These are phyloP conservation scores for Reticulascus tulasneorum DNA, from an alignment of 2,329 filamentous ascomycete genomes.

Conservation along the genomic window DNA sequence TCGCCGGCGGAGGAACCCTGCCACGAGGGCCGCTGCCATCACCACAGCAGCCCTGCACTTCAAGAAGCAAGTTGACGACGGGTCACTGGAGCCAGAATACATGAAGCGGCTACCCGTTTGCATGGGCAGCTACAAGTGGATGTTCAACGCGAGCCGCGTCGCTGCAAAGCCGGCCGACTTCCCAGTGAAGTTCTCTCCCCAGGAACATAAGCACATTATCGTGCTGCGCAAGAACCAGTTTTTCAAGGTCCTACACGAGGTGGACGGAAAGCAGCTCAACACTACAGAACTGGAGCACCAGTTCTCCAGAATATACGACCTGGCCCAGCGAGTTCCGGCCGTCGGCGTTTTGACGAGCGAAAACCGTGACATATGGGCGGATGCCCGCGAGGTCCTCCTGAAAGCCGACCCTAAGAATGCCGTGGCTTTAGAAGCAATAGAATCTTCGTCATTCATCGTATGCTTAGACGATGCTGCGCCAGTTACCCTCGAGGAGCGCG, in stretches of 20 bases:
- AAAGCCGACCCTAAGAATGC: conserved; percentile 76
- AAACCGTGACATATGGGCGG: conserved; percentile 90
- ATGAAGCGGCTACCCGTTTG: conserved; percentile 97
- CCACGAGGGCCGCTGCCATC: conserved; percentile 89
- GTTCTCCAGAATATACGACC: conserved; percentile 79
- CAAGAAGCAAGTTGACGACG: conserved; percentile 83
- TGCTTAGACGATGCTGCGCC: conserved; percentile 90
- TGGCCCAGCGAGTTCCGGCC: conserved; percentile 65
- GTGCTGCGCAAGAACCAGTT: conserved; percentile 95
- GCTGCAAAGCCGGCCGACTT: conserved; percentile 78
- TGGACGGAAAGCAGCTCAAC: conserved; percentile 81
- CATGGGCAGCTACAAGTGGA: conserved; percentile 98
- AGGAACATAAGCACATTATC: conserved; percentile 81
- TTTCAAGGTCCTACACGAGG: conserved; percentile 83
- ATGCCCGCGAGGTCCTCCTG: conserved; percentile 73
- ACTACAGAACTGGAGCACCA: conserved; percentile 85
- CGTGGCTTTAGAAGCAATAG: conserved; percentile 72
- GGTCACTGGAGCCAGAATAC: conserved; percentile 90
- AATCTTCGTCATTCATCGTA: conserved; percentile 84
- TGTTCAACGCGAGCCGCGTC: conserved; percentile 94
- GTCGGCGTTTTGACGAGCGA: conserved; percentile 85
- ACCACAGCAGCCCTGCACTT: conserved; percentile 84
- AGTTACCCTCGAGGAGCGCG: conserved; percentile 91
- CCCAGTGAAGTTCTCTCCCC: conserved; percentile 71
- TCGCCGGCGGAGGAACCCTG: conserved; percentile 77